Conservation (phyloP, 257 asterid genomes). For the Thymus quinquecostatus region DNA sequence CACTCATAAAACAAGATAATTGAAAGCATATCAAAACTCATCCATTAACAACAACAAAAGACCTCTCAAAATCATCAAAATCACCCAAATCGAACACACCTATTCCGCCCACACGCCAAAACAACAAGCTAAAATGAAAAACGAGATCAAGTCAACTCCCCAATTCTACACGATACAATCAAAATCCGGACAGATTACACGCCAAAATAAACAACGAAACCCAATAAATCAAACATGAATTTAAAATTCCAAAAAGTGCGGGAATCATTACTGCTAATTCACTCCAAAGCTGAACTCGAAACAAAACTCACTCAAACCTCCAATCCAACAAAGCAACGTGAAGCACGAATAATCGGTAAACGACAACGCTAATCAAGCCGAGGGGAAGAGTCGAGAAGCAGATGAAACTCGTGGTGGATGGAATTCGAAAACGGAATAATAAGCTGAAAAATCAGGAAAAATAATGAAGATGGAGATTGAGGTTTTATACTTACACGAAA, state of each 20-base stretch:
- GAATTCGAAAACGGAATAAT: conserved; percentile 18
- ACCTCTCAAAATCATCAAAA: conserved; percentile 9
- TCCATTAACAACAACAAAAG: neutral
- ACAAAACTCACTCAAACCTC: conserved; percentile 28
- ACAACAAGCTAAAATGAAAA: neutral
- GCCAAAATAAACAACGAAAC: conserved; percentile 16
- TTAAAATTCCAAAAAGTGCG: neutral
- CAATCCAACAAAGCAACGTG: conserved; percentile 1
- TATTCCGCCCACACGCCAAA: conserved; percentile 4
- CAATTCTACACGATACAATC: conserved; percentile 3
- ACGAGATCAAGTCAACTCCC: conserved; percentile 24
- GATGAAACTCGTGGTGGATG: conserved; percentile 42
- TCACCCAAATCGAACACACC: conserved; percentile 4
- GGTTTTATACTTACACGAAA: conserved; percentile 26
- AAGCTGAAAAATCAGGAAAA: conserved; percentile 30
- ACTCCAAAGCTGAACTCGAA: conserved; percentile 3
- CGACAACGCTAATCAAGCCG: conserved; percentile 4
- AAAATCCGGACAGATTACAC: neutral
- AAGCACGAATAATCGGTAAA: neutral
- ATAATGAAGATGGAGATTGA: conserved; percentile 7
- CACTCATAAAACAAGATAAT: neutral
- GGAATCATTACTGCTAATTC: neutral
- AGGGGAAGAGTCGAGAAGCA: conserved; percentile 37
- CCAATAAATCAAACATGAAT: neutral
- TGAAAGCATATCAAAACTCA: conserved; percentile 1